Evolutionary conservation across 257 asterid genomes (phyloP), one percentile per base, ranked within the genome.

Genomic region (Nicotiana benthamiana): DNA sequence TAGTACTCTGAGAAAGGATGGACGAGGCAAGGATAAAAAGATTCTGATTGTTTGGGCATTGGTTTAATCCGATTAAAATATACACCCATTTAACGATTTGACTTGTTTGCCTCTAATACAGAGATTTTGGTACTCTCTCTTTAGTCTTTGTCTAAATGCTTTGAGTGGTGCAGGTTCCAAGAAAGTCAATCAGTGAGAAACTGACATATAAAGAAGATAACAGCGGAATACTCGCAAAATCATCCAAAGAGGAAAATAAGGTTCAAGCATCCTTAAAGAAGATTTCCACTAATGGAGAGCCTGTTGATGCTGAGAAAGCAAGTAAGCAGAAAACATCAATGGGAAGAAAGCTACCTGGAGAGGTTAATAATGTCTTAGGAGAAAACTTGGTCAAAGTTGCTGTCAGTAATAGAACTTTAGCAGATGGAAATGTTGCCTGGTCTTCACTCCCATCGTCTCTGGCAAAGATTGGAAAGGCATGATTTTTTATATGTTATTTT

Each of bases 401-500:
- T 83, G 62, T 88, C 64, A 86, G 85, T 84, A 92, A 89, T 80
- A 83, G 89, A 62, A 90, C 89, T 81, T 83, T 92, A 79, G 87
- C 92, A 1, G 97, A 92, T 72, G 91, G 95, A 83, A 86, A 86
- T 87, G 90, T 86, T 85, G 90, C 97, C 48, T 96, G 97, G 98
- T 81, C 90, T 79, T 87, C 97, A 12, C 88, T 94, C 43, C 98
- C 98, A 64, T 87, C 98, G 54, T 91, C 97, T 56, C 91, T 96
- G 54, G 76, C 97, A 78, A 96, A 90, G 86, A 94, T 92, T 53
- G 98, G 99, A 80, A 94, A 92, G 99, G 99, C 94, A 83, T 63
- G 13, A 27, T 43, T 72, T 70, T 40, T 1, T 40, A 40, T 9
- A 9, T 40, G 48, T 1, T 40, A 52, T 43, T 72, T 70, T 22